Percentiles rank a stretch among this genome's conserved stretches.
These are phyloP conservation scores for Lepiota venenata DNA, from an alignment of 768 basidiomycete genomes.

Conservation along the genomic window DNA sequence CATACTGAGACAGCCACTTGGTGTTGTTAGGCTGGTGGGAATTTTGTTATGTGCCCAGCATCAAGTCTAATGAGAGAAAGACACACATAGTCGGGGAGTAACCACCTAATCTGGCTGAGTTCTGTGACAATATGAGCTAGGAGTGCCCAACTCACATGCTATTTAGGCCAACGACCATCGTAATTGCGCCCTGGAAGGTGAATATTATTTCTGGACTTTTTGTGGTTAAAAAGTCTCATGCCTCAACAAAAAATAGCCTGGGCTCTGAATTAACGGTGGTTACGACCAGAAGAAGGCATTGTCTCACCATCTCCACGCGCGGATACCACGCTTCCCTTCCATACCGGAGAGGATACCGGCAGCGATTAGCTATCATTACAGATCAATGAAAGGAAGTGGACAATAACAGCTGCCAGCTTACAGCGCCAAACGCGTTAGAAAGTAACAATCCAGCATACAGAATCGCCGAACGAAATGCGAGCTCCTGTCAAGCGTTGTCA, in stretches of 20 bases:
- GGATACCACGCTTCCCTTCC: constrained; percentile 59
- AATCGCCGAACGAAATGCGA: constrained; percentile 56
- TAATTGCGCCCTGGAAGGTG: constrained; percentile 49
- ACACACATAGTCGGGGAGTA: constrained; percentile 56
- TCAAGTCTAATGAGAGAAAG: background rate
- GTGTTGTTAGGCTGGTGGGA: constrained; percentile 51
- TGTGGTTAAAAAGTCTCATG: constrained; percentile 14
- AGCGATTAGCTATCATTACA: constrained; percentile 47
- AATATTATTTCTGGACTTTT: background rate
- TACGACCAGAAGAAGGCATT: background rate
- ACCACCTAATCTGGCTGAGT: constrained; percentile 33
- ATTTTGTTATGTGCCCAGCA: background rate
- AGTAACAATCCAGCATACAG: constrained; percentile 54
- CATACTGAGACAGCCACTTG: constrained; percentile 43
- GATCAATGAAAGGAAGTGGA: background rate
- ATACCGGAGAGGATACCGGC: constrained; percentile 64
- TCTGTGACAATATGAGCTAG: background rate
- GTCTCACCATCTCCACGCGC: constrained; percentile 63
- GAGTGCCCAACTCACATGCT: constrained; percentile 37
- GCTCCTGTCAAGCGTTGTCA: constrained; percentile 35
- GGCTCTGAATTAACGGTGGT: background rate
- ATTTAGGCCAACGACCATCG: constrained; percentile 51
- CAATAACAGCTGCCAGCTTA: constrained; percentile 24
- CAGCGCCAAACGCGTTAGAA: constrained; percentile 63
- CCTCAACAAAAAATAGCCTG: constrained; percentile 71